Evolutionary conservation across 2,329 filamentous ascomycete genomes (phyloP).

Genomic region (Balansia obtecta): DNA sequence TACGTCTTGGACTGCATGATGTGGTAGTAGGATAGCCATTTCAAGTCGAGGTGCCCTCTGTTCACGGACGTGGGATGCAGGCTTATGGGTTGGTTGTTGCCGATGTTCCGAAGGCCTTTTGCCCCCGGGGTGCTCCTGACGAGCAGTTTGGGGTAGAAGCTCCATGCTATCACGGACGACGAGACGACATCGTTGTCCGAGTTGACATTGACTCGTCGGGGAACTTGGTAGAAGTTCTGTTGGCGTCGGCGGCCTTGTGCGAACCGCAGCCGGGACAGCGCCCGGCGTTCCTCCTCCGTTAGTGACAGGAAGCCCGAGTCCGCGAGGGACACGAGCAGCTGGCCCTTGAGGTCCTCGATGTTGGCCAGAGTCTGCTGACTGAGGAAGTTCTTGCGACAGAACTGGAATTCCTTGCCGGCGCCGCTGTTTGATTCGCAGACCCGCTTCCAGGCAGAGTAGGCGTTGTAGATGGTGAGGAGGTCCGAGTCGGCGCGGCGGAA

Average conservation of each 20-base stretch:
- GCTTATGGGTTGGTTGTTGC: slow-evolving; percentile 83
- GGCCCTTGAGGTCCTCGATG: slow-evolving; percentile 91
- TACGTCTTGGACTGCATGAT: slow-evolving; percentile 87
- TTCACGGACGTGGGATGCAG: slow-evolving; percentile 86
- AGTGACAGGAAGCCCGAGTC: slow-evolving; percentile 76
- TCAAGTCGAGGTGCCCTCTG: slow-evolving; percentile 52
- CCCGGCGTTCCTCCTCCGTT: slow-evolving; percentile 57
- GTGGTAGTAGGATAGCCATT: slow-evolving; percentile 89
- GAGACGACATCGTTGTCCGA: slow-evolving; percentile 71
- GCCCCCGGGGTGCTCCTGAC: slow-evolving; percentile 55
- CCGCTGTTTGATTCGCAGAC: slow-evolving; percentile 55
- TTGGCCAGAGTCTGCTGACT: slow-evolving; percentile 78
- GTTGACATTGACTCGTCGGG: slow-evolving; percentile 59
- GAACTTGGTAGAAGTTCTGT: slow-evolving; percentile 70
- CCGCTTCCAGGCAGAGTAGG: slow-evolving; percentile 79
- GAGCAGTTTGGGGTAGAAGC: slow-evolving; percentile 90
- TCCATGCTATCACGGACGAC: slow-evolving; percentile 77
- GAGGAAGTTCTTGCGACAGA: slow-evolving; percentile 90
- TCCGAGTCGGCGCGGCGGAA: slow-evolving; percentile 87
- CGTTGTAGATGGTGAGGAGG: slow-evolving; percentile 84
- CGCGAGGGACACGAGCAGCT: slow-evolving; percentile 71
- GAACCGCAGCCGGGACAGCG: slow-evolving; percentile 57
- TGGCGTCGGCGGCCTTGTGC: slow-evolving; percentile 42
- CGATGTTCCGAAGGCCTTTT: slow-evolving; percentile 80
- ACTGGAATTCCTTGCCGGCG: slow-evolving; percentile 66